These are phyloP conservation scores for Trichosporon sp. DNA, from an alignment of 1,284 basidiomycete species.

Conservation along the genomic window DNA sequence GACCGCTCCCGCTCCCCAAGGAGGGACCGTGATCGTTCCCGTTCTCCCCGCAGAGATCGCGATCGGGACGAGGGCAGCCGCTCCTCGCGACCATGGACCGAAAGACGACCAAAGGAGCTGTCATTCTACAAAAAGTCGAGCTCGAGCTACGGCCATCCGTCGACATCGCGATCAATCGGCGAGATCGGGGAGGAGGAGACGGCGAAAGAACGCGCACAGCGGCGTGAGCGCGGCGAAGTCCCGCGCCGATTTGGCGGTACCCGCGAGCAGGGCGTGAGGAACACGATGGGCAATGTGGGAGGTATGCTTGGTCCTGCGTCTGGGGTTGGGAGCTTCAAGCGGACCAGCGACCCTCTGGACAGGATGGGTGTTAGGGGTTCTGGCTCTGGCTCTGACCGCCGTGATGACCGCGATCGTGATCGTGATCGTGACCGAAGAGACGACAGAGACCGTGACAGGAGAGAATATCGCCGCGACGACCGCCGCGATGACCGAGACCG, in stretches of 20 bases:
- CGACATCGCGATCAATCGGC: not conserved
- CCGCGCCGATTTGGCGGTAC: constrained; percentile 41
- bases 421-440: constrained; percentile 6
- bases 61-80: constrained; percentile 6
- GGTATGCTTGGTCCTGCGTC: constrained; percentile 11
- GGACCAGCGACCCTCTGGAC: constrained; percentile 37
- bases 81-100: constrained; percentile 7
- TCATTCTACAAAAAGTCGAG: constrained; percentile 48
- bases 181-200: constrained; percentile 24
- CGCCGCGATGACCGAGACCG: constrained; percentile 11
- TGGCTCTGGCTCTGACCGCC: constrained; percentile 11
- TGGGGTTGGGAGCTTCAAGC: constrained; percentile 32
- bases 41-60: not conserved
- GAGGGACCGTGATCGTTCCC: constrained; percentile 6
- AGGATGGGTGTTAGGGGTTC: constrained; percentile 22
- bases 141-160: constrained; percentile 7
- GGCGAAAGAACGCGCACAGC: constrained; percentile 35
- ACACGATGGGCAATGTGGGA: constrained; percentile 38
- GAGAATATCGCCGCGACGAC: constrained; percentile 11
- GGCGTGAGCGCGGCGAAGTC: constrained; percentile 38
- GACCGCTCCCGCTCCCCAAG: constrained; percentile 12
- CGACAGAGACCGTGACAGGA: constrained; percentile 5
- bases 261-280: constrained; percentile 42
- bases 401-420: constrained; percentile 16
- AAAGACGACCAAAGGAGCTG: constrained; percentile 39